Conservation (phyloP, 2,329 filamentous ascomycete genomes). For the Neofusicoccum umdonicola region DNA sequence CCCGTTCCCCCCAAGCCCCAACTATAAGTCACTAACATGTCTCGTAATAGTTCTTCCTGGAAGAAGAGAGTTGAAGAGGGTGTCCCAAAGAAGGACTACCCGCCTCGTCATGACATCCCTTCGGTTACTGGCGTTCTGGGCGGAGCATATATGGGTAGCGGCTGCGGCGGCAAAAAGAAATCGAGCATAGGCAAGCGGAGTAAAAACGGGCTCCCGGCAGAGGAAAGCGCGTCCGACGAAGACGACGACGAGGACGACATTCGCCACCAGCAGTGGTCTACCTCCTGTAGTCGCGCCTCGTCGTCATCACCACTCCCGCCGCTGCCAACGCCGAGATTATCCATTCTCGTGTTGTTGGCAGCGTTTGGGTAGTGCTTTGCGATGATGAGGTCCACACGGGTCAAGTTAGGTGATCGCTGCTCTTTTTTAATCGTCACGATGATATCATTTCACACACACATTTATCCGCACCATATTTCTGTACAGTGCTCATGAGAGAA, state of each 20-base stretch:
- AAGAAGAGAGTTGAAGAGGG: constrained; percentile 75
- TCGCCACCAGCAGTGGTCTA: constrained; percentile 59
- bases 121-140: constrained; percentile 15
- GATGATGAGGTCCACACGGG: constrained; percentile 39
- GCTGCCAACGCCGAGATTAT: neutral
- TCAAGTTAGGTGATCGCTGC: constrained; percentile 63
- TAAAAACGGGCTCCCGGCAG: constrained; percentile 43
- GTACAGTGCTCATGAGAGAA: neutral
- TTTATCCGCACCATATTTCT: neutral
- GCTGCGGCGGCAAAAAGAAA: constrained; percentile 27
- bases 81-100: constrained; percentile 49
- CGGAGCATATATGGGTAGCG: constrained; percentile 12
- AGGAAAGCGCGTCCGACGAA: constrained; percentile 57
- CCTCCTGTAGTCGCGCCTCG: constrained; percentile 50
- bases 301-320: constrained; percentile 23
- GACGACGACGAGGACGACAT: constrained; percentile 62
- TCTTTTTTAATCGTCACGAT: constrained; percentile 21
- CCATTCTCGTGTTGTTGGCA: constrained; percentile 43
- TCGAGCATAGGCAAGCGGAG: constrained; percentile 36
- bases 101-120: constrained; percentile 19
- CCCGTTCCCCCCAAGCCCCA: too few relatives aligned
- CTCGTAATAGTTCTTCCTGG: constrained; percentile 77
- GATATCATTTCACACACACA: neutral
- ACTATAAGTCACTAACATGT: neutral
- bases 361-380: constrained; percentile 1